A percentile compares a stretch with the other conserved stretches of the same genome.
These are phyloP conservation scores for Imleria badia DNA, from an alignment of 768 basidiomycete genomes.

Conservation along the genomic window DNA sequence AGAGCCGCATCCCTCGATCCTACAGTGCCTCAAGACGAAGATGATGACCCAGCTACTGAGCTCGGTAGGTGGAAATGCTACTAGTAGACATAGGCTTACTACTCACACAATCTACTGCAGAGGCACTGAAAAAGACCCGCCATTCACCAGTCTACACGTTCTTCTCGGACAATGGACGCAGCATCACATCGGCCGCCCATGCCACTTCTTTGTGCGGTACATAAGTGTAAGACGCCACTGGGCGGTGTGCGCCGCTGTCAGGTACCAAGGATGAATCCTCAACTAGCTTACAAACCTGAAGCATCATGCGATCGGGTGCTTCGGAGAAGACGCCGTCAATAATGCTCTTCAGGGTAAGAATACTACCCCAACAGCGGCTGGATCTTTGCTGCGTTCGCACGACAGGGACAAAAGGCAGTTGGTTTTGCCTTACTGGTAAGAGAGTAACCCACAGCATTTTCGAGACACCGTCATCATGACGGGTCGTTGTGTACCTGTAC, in stretches of 20 bases:
- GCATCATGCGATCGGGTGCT: constrained; percentile 1
- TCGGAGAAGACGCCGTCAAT: not conserved
- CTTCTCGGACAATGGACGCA: not conserved
- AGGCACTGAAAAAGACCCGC: not conserved
- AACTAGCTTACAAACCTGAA: not conserved
- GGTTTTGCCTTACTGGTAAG: no score
- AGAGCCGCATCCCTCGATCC: no score
- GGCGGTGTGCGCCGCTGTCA: not conserved
- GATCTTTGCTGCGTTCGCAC: not conserved
- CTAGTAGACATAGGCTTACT: no score
- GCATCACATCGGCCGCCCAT: not conserved
- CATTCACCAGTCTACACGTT: not conserved
- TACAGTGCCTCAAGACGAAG: not conserved
- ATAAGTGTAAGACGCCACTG: not conserved
- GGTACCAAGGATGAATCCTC: not conserved
- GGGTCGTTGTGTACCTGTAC: no score
- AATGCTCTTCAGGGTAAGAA: not conserved
- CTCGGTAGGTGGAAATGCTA: not conserved
- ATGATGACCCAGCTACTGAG: not conserved
- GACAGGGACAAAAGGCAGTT: not conserved
- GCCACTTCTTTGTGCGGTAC: constrained; percentile 1
- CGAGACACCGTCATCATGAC: no score
- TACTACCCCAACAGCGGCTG: not conserved
- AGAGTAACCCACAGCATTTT: no score
- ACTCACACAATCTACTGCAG: no score